Conservation (phyloP, 345 rosid species). For the Cardiospermum halicacabum region DNA sequence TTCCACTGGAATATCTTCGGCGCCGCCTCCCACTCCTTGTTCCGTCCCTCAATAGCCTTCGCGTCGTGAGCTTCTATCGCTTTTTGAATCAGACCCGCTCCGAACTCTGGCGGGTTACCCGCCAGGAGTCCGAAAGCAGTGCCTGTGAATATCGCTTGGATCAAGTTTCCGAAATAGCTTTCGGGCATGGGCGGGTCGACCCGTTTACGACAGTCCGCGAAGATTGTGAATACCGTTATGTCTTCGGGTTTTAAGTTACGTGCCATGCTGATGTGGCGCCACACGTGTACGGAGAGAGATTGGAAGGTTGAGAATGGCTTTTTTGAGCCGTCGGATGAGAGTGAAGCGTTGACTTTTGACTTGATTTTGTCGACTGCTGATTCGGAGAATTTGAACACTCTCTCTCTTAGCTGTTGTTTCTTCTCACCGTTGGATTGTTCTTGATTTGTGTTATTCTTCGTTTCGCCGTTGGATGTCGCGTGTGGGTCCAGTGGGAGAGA, state of each 20-base stretch:
- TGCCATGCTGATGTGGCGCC: slow-evolving; percentile 86
- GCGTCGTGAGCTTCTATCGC: slow-evolving; percentile 68
- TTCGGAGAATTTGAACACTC: slow-evolving; percentile 73
- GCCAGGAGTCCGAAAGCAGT: slow-evolving; percentile 65
- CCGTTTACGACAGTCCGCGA: slow-evolving; percentile 80
- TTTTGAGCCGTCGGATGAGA: slow-evolving; percentile 47
- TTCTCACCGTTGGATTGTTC: slow-evolving; percentile 35
- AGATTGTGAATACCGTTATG: slow-evolving; percentile 74
- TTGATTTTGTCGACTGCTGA: slow-evolving; percentile 62
- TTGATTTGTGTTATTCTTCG: slow-evolving; percentile 20
- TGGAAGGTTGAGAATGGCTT: slow-evolving; percentile 95
- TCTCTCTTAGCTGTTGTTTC: slow-evolving; percentile 42
- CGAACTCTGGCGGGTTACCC: slow-evolving; percentile 61
- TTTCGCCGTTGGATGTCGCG: slow-evolving; percentile 30
- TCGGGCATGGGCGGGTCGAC: slow-evolving; percentile 85
- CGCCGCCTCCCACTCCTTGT: slow-evolving; percentile 71
- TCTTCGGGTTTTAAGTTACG: slow-evolving; percentile 78
- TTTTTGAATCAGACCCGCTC: slow-evolving; percentile 65
- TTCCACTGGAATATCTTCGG: slow-evolving; percentile 79
- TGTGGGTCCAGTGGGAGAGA: slow-evolving; percentile 36
- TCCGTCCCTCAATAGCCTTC: slow-evolving; percentile 58
- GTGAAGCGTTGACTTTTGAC: slow-evolving; percentile 46
- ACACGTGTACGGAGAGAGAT: slow-evolving; percentile 66
- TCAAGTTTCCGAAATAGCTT: slow-evolving; percentile 77
- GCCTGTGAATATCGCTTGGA: slow-evolving; percentile 86